These are phyloP conservation scores for Populus tremula DNA, from an alignment of 345 rosid species.

Conservation along the genomic window DNA sequence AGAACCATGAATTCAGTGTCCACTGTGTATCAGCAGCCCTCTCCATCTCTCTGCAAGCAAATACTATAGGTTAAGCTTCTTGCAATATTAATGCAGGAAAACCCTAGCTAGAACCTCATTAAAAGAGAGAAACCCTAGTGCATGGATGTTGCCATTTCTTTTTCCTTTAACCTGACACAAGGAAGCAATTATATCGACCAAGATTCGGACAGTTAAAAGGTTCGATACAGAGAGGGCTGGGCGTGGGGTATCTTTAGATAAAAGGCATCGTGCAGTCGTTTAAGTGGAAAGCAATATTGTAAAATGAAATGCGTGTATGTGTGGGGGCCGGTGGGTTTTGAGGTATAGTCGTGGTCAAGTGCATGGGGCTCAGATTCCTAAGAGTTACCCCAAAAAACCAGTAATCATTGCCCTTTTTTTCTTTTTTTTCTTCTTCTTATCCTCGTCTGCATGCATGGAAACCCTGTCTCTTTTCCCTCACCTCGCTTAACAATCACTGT, in stretches of 20 bases:
- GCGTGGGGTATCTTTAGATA: neutral
- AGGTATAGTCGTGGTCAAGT: slow-evolving; percentile 15
- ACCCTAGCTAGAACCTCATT: neutral
- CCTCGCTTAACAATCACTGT: slow-evolving; percentile 2
- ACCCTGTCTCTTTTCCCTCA: neutral
- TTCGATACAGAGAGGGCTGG: neutral
- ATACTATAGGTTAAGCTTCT: no score
- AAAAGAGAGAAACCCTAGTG: neutral
- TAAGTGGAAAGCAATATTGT: neutral
- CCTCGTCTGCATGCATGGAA: slow-evolving; percentile 16
- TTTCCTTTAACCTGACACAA: neutral
- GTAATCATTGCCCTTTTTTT: slow-evolving; percentile 3
- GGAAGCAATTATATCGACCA: neutral
- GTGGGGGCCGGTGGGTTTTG: neutral
- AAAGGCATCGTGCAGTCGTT: neutral
- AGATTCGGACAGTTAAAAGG: slow-evolving; percentile 8
- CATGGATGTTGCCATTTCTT: neutral
- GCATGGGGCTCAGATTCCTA: slow-evolving; percentile 8
- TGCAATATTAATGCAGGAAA: no score
- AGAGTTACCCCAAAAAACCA: neutral
- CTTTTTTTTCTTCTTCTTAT: neutral
- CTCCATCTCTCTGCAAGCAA: neutral
- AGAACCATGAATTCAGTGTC: slow-evolving; percentile 14
- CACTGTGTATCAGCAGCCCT: neutral
- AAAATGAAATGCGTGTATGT: neutral